These are phyloP conservation scores for Colletotrichum destructivum DNA, from an alignment of 2,329 filamentous ascomycete genomes.

Conservation along the genomic window DNA sequence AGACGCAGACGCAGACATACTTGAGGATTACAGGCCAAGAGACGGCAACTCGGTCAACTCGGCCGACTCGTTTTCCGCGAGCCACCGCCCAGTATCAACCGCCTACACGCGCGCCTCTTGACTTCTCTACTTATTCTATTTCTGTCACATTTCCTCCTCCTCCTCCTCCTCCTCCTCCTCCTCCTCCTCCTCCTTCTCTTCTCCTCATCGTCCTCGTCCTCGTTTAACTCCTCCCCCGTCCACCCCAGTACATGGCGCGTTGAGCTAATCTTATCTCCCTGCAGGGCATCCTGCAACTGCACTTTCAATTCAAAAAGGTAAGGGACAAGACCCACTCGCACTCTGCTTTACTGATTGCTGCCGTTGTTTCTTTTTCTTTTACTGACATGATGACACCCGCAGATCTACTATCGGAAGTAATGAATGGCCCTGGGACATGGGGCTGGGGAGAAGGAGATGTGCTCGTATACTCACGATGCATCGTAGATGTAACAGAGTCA, in stretches of 20 bases:
- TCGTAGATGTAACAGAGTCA: slow-evolving; percentile 29
- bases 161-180: neutral
- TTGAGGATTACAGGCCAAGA: neutral
- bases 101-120: slow-evolving; percentile 40
- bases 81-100: slow-evolving; percentile 12
- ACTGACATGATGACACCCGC: slow-evolving; percentile 45
- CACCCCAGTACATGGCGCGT: slow-evolving; percentile 41
- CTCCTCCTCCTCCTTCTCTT: neutral
- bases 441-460: neutral
- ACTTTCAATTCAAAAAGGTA: slow-evolving; percentile 99
- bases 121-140: neutral
- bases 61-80: slow-evolving; percentile 5
- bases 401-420: slow-evolving; percentile 73
- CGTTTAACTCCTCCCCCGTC: slow-evolving; percentile 17
- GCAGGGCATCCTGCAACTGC: slow-evolving; percentile 93
- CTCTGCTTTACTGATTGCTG: neutral
- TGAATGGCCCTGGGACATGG: slow-evolving; percentile 40
- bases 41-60: neutral
- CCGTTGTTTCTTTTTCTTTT: neutral
- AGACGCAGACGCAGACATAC: slow-evolving; percentile 17
- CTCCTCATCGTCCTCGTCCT: no score
- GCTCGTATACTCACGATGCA: slow-evolving; percentile 19
- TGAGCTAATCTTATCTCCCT: slow-evolving; percentile 48
- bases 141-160: slow-evolving; percentile 34
- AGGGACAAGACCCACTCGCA: slow-evolving; percentile 44